Percentiles rank a stretch among this genome's conserved stretches.
Conservation (phyloP, 352 stramenopile species). For the Pythium sukuiense region DNA sequence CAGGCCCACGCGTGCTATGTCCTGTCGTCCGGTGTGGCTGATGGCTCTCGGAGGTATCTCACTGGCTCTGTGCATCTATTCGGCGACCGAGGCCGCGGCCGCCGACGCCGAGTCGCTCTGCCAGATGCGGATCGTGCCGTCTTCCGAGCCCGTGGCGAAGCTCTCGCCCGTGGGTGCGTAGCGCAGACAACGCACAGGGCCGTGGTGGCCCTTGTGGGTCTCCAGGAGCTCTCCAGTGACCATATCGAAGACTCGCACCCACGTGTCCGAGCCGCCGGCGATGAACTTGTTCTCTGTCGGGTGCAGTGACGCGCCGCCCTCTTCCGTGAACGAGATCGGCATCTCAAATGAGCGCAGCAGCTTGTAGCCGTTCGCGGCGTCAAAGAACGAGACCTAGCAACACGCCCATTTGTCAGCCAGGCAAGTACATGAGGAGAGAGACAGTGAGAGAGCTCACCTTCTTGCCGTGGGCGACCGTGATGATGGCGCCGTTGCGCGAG, state of each 20-base stretch:
- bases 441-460: conserved; percentile 36
- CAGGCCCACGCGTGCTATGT: not conserved
- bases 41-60: not conserved
- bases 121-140: conserved; percentile 98
- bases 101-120: conserved; percentile 73
- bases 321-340: conserved; percentile 91
- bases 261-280: conserved; percentile 93
- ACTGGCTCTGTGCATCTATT: conserved; percentile 33
- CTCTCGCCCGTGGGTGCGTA: conserved; percentile 92
- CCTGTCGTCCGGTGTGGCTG: not conserved
- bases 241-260: conserved; percentile 96
- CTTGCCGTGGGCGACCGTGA: conserved; percentile 93
- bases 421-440: not conserved
- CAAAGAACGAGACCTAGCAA: conserved; percentile 91
- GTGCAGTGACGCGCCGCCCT: conserved; percentile 89
- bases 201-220: conserved; percentile 98
- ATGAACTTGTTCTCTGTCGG: conserved; percentile 87
- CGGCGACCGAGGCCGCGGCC: conserved; percentile 58
- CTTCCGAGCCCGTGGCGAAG: conserved; percentile 96
- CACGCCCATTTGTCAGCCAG: not conserved
- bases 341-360: conserved; percentile 74
- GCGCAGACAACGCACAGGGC: conserved; percentile 95
- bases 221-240: conserved; percentile 90
- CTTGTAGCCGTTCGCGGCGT: conserved; percentile 65
- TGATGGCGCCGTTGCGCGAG: conserved; percentile 54